These are phyloP conservation scores for Alternaria sp. DNA, from an alignment of 2,329 filamentous ascomycete species.

Conservation along the genomic window DNA sequence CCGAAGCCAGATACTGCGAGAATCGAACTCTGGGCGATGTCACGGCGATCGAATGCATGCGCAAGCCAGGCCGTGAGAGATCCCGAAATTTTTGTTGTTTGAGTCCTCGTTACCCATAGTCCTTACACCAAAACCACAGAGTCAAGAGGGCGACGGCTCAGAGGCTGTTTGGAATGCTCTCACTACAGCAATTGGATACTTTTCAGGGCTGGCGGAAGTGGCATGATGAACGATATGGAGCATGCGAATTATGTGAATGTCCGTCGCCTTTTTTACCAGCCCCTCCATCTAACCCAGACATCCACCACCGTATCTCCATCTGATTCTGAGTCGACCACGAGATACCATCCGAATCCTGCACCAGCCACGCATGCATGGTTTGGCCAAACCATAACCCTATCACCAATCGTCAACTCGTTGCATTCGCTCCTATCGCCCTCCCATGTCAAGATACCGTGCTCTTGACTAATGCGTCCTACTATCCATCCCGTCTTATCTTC, in stretches of 20 bases:
- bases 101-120: conserved; percentile 15
- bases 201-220: neutral
- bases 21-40: conserved; percentile 43
- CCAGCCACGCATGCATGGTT: conserved; percentile 84
- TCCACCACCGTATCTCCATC: conserved; percentile 69
- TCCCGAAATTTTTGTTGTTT: conserved; percentile 19
- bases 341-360: conserved; percentile 74
- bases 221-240: neutral
- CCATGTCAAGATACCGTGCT: conserved; percentile 78
- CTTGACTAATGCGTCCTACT: conserved; percentile 76
- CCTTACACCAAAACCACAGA: neutral
- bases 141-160: neutral
- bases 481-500: conserved; percentile 64
- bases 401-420: conserved; percentile 64
- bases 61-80: conserved; percentile 42
- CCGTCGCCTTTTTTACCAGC: conserved; percentile 62
- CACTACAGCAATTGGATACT: neutral
- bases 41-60: conserved; percentile 34
- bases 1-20: conserved; percentile 44
- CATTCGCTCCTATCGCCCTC: conserved; percentile 47
- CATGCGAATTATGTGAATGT: neutral
- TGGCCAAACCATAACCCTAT: conserved; percentile 76
- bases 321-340: conserved; percentile 71
- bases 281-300: conserved; percentile 75
- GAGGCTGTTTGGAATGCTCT: neutral